phyloP scores from a whole-genome alignment of 2,329 filamentous ascomycete species.

The Aspergillus hortae region DNA sequence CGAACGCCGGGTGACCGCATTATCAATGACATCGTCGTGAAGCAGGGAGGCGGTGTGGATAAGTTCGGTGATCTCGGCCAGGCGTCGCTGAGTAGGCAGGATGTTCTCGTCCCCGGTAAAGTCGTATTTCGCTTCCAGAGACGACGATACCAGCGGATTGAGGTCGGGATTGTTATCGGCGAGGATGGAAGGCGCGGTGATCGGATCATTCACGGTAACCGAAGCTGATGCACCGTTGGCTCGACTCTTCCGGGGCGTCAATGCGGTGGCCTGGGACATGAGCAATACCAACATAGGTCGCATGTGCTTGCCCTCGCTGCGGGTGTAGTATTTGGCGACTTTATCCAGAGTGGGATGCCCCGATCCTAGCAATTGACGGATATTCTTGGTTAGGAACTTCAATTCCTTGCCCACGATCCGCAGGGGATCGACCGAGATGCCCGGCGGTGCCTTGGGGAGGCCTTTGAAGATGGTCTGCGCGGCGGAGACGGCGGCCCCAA shows the following conservation, averaged over 20 bases:
- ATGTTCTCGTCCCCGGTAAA: conserved; percentile 57
- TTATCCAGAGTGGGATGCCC: conserved; percentile 92
- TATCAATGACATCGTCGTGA: conserved; percentile 97
- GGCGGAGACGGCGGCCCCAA: conserved; percentile 48
- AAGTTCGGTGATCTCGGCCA: conserved; percentile 95
- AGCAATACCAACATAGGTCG: conserved; percentile 90
- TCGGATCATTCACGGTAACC: conserved; percentile 55
- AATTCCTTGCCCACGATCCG: conserved; percentile 92
- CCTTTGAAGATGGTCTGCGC: conserved; percentile 50
- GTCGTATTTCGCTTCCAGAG: conserved; percentile 33
- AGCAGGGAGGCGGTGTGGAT: conserved; percentile 96
- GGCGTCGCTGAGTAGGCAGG: conserved; percentile 83
- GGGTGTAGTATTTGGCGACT: conserved; percentile 96
- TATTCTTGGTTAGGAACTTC: conserved; percentile 92
- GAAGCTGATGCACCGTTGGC: conserved; percentile 27
- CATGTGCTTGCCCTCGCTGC: conserved; percentile 94
- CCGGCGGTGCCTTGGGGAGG: conserved; percentile 39
- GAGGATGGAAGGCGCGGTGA: conserved; percentile 62
- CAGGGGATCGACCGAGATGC: conserved; percentile 79
- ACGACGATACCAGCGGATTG: conserved; percentile 51
- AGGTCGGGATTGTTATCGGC: conserved; percentile 75
- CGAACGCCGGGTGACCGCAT: conserved; percentile 78
- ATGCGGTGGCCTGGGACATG: conserved; percentile 90
- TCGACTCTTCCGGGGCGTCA: conserved; percentile 63
- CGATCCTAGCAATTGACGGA: conserved; percentile 86